Evolutionary conservation across 148 eudicot genomes (phyloP).

Genomic region (Simmondsia chinensis): DNA sequence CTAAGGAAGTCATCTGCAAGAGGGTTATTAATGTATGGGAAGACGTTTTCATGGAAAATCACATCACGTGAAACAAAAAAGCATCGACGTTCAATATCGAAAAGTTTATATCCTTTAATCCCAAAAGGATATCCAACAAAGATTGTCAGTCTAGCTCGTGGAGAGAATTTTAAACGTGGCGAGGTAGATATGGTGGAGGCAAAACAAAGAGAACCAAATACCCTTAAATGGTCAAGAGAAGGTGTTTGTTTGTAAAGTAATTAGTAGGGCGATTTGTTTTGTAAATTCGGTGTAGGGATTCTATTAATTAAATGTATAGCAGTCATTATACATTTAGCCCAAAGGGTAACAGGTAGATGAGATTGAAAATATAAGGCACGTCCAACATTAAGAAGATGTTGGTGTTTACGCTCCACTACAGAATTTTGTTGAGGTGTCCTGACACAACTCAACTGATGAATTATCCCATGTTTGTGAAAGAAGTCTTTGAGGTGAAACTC

Average conservation of each 20-base stretch:
- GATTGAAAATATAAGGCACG: conserved; percentile 4
- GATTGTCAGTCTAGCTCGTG: neutral
- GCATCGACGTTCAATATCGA: too few species aligned
- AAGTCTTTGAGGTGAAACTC: neutral
- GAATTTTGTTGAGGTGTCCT: conserved; percentile 11
- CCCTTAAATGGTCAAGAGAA: neutral
- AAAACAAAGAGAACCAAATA: conserved; percentile 5
- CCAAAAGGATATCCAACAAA: neutral
- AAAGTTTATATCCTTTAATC: too few species aligned
- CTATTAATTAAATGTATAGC: neutral
- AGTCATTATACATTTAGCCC: neutral
- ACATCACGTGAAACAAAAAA: too few species aligned
- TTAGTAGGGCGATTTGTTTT: conserved; percentile 3
- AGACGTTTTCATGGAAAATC: too few species aligned
- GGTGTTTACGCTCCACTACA: conserved; percentile 4
- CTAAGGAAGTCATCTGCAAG: too few species aligned
- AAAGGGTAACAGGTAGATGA: neutral
- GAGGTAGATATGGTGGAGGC: neutral
- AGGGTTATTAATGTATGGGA: too few species aligned
- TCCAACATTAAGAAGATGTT: conserved; percentile 1
- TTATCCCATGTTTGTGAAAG: neutral
- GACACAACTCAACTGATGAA: neutral
- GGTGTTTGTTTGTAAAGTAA: neutral
- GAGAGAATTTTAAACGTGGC: neutral
- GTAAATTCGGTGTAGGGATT: neutral